Evolutionary conservation across 139 green algal genomes (phyloP), one percentile per base, ranked within the genome.

Genomic region (Micractinium conductrix): DNA sequence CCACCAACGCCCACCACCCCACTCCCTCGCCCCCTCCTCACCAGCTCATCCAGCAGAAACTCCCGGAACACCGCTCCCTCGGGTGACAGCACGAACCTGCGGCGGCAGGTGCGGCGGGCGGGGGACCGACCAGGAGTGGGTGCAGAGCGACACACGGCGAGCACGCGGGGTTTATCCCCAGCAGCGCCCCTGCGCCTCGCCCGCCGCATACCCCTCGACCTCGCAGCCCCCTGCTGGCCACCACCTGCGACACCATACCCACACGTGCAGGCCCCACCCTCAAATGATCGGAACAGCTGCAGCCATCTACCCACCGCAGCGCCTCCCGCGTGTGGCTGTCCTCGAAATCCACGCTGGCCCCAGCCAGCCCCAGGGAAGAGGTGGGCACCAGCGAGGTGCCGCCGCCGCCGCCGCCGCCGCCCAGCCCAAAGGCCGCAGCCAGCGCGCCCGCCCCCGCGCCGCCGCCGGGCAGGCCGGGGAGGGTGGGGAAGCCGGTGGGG

Each of bases 11-110:
- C n/a, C n/a, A n/a, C n/a, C n/a, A n/a, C n/a, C n/a, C n/a, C n/a
- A n/a, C n/a, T n/a, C n/a, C n/a, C n/a, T n/a, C n/a, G n/a, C n/a
- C n/a, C n/a, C n/a, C n/a, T n/a, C n/a, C n/a, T n/a, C n/a, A 50
- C 22, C 22, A 50, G 84, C 93, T 99, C 97, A 53, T 99, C 96
- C 53, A 98, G 86, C 33, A 99, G 78, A 84, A 99, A 99, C 28
- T 97, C 91, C 19, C 97, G 88, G 93, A 99, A 99, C 84, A 98
- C 96, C 26, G 69, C 63, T 79, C 97, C 97, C 83, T 98, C 91
- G 1, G 87, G 85, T 28, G 91, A 93, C 6, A 98, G 81, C 62
- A 98, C 62, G 68, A 98, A 98, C 38, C 88, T 89, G 44, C 63
- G 33, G 35, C 7, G 10, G 43, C 16, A 35, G 7, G 19, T 19